phyloP scores from a whole-genome alignment of 164 flowering plant species.

The Akebia trifoliata region DNA sequence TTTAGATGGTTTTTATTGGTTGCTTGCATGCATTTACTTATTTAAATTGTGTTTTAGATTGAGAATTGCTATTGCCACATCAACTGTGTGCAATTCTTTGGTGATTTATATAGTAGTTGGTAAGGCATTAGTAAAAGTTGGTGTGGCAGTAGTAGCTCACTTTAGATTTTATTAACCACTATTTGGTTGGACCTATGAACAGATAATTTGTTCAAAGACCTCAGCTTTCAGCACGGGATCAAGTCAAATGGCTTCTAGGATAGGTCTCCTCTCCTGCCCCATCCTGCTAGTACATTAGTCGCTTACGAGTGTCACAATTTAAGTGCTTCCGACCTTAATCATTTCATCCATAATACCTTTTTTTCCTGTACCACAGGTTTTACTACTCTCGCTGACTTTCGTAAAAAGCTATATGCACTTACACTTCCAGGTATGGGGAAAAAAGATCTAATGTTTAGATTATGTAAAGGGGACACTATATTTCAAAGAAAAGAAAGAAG shows the following conservation, averaged over 20 bases:
- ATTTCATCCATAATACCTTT: not conserved
- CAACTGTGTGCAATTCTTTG: no score
- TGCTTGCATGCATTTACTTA: not conserved
- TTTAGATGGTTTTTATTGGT: no score
- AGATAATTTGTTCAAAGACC: slow-evolving; percentile 19
- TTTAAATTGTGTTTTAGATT: not conserved
- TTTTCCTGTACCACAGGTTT: not conserved
- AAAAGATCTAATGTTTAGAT: not conserved
- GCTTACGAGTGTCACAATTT: not conserved
- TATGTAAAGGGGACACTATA: not conserved
- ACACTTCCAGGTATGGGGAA: not conserved
- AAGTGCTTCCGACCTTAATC: not conserved
- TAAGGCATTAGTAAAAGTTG: no score
- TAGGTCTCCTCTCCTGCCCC: slow-evolving; percentile 25
- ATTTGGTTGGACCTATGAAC: slow-evolving; percentile 1
- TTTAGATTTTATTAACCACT: not conserved
- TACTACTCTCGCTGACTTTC: not conserved
- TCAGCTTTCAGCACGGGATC: slow-evolving; percentile 17
- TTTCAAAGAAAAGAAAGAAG: not conserved
- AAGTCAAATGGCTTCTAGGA: slow-evolving; percentile 18
- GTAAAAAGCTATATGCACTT: not conserved
- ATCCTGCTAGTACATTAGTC: not conserved
- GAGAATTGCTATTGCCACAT: no score
- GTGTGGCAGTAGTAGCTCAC: no score
- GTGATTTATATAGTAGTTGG: no score